Evolutionary conservation across 2,329 filamentous ascomycete species (phyloP), one percentile per base, ranked within the genome.

Genomic region (Pseudocercospora pini-densiflorae): DNA sequence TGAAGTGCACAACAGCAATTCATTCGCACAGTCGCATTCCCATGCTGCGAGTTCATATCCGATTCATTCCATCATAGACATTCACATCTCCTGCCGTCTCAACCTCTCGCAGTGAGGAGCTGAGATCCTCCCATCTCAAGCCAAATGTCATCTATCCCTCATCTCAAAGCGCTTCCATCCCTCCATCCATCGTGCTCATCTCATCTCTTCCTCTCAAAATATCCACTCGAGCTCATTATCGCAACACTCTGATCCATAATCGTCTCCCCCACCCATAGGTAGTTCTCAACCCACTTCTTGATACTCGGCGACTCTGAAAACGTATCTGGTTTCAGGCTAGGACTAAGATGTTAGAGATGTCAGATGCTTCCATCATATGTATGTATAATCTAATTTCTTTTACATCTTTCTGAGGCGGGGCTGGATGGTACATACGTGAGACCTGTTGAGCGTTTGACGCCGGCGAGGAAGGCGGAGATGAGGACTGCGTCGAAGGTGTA

Each of bases 241-340:
- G 94, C 94, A 33, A 98, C 93, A 31, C 93, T 96, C 83, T 96
- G 92, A 80, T 99, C 95, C 93, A 99, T 97, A 71, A 97, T 92
- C 88, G 93, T 97, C 84, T 99, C 95, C 74, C 95, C 95, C 19
- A 97, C 90, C 69, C 93, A 93, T 51, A 98, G 89, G 80, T 98
- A 98, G 79, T 91, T 94, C 77, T 94, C 91, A 72, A 98, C 88
- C 93, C 94, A 98, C 61, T 89, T 90, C 78, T 91, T 90, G 73
- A 95, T 81, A 69, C 94, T 90, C 79, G 92, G 92, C 80, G 89
- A 94, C 65, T 96, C 92, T 78, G 90, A 87, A 76, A 97, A 87
- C 73, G 90, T 89, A 71, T 97, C 93, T 75, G 91, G 90, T 83
- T 93, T 92, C 82, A 99, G 87, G 86, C 95, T 97, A 81, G 87